Base-by-base conservation (phyloP, 108 stramenopile genomes). In the Heterococcus sp. region DNA sequence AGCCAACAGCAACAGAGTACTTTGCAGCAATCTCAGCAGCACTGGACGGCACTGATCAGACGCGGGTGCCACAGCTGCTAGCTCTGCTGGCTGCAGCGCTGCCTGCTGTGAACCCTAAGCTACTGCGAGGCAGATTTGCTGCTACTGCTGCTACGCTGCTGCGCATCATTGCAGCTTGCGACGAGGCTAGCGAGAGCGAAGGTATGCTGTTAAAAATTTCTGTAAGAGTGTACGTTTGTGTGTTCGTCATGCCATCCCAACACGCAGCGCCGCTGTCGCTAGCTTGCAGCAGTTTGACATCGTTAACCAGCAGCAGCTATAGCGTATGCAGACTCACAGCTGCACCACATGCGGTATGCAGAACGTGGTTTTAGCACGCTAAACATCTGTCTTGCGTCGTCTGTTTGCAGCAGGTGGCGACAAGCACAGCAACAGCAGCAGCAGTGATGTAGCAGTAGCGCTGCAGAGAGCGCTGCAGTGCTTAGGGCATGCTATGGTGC, bases 1-100 rank as follows among this genome's bases (percentile, higher is more conserved):
- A 67, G 35, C 79, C 79, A 5, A 73, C 73, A 68, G 74, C 82
- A 0, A 75, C 65, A 31, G 82, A 83, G 68, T 83, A 83, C 34
- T 38, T 83, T 65, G 82, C 82, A 21, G 82, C 83, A n/a, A 76
- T 84, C 36, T 29, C 76, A 63, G 26, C 75, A 14, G 83, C 75
- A 3, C 69, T 84, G 3, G 68, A 84, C 63, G 75, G 75, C 28
- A 11, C 40, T 27, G 83, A 84, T 64, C 83, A 84, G 31, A 70
- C 75, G 32, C 75, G 75, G 40, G 76, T 75, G 0, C 83, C 83
- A 11, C 75, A 84, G 65, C 36, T 84, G 46, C 38, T 84, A 26
- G 37, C 58, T 31, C 75, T 84, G 14, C 83, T 84, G 32, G 74
- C 68, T 11, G 67, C 40, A 1, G 70, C 69, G 70, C 75, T 84